Evolutionary conservation across 106 monocot species (phyloP).

Genomic region (Dendrobium nobile): DNA sequence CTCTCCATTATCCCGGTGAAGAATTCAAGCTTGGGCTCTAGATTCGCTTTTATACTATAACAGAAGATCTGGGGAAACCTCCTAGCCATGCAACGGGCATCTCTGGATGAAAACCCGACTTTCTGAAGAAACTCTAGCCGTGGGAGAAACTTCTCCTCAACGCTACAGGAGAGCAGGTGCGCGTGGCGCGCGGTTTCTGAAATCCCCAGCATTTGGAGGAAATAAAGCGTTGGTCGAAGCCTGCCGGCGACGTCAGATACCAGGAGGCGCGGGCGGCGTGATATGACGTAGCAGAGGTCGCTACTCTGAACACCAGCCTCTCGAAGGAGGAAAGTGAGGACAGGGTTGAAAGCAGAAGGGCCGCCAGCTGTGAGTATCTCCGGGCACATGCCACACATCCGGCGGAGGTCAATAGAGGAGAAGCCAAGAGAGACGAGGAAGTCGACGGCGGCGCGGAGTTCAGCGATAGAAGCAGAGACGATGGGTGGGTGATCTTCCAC

Average conservation of each 20-base stretch:
- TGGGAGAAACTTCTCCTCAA: constrained; percentile 52
- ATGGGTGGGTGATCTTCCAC: constrained; percentile 33
- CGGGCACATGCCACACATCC: constrained; percentile 70
- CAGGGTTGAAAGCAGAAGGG: constrained; percentile 14
- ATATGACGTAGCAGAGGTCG: constrained; percentile 42
- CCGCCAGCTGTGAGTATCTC: constrained; percentile 27
- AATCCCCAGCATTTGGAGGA: constrained; percentile 68
- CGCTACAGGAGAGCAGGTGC: constrained; percentile 64
- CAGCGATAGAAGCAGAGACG: constrained; percentile 29
- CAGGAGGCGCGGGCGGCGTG: constrained; percentile 49
- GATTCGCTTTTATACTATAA: constrained; percentile 63
- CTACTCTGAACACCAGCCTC: constrained; percentile 42
- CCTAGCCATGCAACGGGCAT: constrained; percentile 49
- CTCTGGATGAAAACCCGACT: constrained; percentile 18
- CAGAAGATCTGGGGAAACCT: constrained; percentile 74
- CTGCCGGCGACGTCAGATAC: constrained; percentile 39
- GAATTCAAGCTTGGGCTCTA: constrained; percentile 58
- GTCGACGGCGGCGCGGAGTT: constrained; percentile 38
- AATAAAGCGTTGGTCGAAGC: constrained; percentile 62
- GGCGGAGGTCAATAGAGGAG: constrained; percentile 44
- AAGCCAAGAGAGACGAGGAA: constrained; percentile 51
- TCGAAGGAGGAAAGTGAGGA: constrained; percentile 55
- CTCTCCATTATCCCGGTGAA: constrained; percentile 54
- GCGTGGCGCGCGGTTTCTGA: constrained; percentile 23
- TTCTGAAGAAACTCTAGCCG: constrained; percentile 43